Evolutionary conservation across 2,329 filamentous ascomycete species (phyloP).

Genomic region (Plectosphaerella sp.): DNA sequence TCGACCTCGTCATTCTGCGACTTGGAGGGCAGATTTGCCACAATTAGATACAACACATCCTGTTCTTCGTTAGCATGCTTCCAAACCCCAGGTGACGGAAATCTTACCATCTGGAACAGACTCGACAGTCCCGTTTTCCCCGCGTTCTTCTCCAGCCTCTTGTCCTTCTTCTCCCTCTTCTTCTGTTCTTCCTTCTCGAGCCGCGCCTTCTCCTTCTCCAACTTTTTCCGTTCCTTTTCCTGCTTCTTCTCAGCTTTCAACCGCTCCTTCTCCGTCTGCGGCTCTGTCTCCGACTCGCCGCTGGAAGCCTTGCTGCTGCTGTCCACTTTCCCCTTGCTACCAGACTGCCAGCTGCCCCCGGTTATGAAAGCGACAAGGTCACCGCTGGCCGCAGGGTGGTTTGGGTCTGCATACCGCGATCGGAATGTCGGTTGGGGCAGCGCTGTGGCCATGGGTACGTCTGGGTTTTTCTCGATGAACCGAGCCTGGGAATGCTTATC

Average conservation of each 20-base stretch:
- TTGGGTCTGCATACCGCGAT: constrained; percentile 21
- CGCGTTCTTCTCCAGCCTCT: not conserved
- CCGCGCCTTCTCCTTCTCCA: not conserved
- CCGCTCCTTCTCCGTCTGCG: not conserved
- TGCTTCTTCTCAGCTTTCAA: not conserved
- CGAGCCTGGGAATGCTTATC: constrained; percentile 15
- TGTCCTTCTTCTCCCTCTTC: not conserved
- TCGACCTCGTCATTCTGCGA: not conserved
- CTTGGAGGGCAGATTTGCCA: constrained; percentile 2
- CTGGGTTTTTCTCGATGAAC: constrained; percentile 14
- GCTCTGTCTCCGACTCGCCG: not conserved
- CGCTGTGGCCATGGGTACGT: constrained; percentile 12
- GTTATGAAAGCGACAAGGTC: constrained; percentile 18
- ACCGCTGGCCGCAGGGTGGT: constrained; percentile 18
- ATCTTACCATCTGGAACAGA: constrained; percentile 6
- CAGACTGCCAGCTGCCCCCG: constrained; percentile 9
- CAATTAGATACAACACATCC: constrained; percentile 8
- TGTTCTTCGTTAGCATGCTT: not conserved
- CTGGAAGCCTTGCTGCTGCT: not conserved
- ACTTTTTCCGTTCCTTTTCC: not conserved
- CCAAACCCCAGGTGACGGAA: accelerated
- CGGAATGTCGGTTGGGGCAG: constrained; percentile 16
- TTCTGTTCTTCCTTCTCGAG: not conserved
- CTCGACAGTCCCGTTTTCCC: constrained; percentile 1
- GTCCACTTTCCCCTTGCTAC: not conserved